Percentiles rank a stretch among this genome's conserved stretches.
phyloP scores from a whole-genome alignment of 139 green algal genomes.

The Closterium sp. region DNA sequence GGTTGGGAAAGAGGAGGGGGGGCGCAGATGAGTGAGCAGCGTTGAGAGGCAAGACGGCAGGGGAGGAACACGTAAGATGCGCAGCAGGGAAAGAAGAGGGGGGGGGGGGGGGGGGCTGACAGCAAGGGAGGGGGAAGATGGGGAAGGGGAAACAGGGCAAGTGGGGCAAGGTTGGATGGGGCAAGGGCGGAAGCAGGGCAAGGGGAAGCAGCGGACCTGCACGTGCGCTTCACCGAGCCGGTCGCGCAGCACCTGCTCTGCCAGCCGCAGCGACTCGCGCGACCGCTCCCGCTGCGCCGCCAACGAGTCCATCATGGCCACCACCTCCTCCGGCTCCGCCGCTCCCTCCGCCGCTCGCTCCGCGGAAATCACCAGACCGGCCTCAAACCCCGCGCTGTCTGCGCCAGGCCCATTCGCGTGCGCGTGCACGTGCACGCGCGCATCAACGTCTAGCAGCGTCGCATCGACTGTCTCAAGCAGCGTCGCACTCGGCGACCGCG shows the following conservation, averaged over 20 bases:
- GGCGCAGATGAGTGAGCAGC: no score
- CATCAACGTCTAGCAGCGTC: background rate
- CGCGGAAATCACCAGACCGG: background rate
- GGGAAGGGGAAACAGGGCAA: background rate
- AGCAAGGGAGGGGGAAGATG: no score
- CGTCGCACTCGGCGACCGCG: background rate
- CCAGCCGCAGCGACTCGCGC: background rate
- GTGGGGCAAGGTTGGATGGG: background rate
- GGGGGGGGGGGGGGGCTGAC: background rate
- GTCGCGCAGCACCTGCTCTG: conserved; percentile 2
- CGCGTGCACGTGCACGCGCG: no score
- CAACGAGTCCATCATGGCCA: background rate
- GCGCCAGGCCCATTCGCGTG: background rate
- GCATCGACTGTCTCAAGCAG: background rate
- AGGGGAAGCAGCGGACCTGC: background rate
- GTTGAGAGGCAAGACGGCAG: no score
- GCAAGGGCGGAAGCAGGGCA: background rate
- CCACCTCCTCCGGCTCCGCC: background rate
- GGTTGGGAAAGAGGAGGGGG: background rate
- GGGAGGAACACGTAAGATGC: no score
- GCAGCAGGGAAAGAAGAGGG: background rate
- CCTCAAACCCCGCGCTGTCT: background rate
- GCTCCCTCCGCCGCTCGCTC: background rate
- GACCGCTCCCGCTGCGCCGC: background rate
- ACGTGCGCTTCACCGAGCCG: conserved; percentile 4